Percentiles rank a stretch among this genome's conserved stretches.
Conservation (phyloP, 257 asterid species). For the Solanum gandarillasii region DNA sequence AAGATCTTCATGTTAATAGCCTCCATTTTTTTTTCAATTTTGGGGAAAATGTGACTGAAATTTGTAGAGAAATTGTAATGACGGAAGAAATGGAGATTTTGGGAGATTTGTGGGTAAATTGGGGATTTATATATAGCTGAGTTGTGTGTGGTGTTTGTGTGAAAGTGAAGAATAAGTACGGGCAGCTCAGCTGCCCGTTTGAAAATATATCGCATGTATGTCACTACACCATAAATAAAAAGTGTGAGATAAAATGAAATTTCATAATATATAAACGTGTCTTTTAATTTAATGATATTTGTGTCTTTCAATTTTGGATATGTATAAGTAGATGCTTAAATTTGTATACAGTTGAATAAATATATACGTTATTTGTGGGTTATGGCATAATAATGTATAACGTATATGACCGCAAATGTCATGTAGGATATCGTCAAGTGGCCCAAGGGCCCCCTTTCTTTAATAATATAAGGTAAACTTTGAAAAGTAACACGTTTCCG, state of each 20-base stretch:
- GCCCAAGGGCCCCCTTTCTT: too few species aligned
- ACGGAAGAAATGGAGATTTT: not conserved
- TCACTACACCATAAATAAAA: not conserved
- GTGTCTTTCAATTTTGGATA: not conserved
- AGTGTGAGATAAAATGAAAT: not conserved
- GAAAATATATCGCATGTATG: not conserved
- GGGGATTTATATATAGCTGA: not conserved
- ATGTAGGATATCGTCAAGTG: too few species aligned
- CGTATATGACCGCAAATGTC: too few species aligned
- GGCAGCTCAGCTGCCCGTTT: not conserved
- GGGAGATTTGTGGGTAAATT: not conserved
- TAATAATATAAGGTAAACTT: too few species aligned
- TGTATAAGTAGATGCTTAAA: too few species aligned
- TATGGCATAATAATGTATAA: not conserved
- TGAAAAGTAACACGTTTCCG: too few species aligned
- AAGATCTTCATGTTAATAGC: constrained; percentile 35
- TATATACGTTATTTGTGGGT: not conserved
- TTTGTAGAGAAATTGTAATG: not conserved
- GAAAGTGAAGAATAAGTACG: not conserved
- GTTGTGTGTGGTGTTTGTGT: not conserved
- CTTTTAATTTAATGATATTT: too few species aligned
- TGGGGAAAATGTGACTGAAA: not conserved
- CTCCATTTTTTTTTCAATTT: constrained; percentile 16
- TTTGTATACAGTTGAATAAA: too few species aligned
- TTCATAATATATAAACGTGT: too few species aligned